Evolutionary conservation across 164 flowering plant species (phyloP), one percentile per base, ranked within the genome.

Genomic region (Berberis vulgaris): DNA sequence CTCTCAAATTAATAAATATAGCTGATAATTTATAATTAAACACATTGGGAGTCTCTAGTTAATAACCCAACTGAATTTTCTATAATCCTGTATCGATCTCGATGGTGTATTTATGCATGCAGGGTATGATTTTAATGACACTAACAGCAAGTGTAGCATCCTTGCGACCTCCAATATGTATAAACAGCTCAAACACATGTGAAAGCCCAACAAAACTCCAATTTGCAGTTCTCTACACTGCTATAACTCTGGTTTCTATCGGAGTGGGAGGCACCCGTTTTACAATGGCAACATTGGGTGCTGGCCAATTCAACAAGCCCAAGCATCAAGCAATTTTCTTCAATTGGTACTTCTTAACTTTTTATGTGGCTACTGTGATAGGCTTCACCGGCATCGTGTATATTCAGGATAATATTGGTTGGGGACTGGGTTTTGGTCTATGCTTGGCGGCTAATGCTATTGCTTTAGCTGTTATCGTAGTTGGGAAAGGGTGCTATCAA

Each of bases 211-310:
- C 76, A 2, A 47, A n/a, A 2, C 5, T 63, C 11, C 85, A 83
- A 57, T 65, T 44, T 26, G 71, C 71, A 1, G 59, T 74, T 56
- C 66, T 83, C 1, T 80, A 72, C 43, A 2, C 58, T 6, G 67
- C 62, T 3, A n/a, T 77, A 39, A 67, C 71, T 0, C 44, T 82
- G 39, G 65, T 58, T 5, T 43, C 76, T 2, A 1, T 79, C 1
- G 88, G 86, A 2, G 0, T 69, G 0, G 80, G 80, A 39, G 85
- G 83, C 13, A 66, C 81, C 3, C 76, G 83, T 7, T 81, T 73
- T 52, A 78, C 74, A 1, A 41, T 59, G 1, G 84, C 76, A 3
- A 69, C 83, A 5, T 61, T 83, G 68, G 89, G 86, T 38, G 85
- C 84, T 0, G 67, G 73, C 40, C 87, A 83, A 64, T 76, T 78